Base-by-base conservation (phyloP, 805 yeast genomes). In the Starmerella tilneyi region DNA sequence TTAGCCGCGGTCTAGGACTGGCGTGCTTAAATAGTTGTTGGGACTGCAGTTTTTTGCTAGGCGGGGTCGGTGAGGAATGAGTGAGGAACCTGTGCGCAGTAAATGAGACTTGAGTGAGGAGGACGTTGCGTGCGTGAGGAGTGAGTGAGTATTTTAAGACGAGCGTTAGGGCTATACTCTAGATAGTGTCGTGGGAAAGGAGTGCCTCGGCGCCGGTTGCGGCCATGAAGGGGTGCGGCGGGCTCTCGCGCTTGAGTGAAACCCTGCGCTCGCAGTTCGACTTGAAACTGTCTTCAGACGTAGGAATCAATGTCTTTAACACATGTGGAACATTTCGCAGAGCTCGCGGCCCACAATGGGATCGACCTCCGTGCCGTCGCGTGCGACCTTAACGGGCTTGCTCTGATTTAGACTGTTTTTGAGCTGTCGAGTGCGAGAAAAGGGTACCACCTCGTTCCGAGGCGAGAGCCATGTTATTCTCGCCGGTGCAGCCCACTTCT, bases 321-420 rank as follows among this genome's bases (percentile, higher is more conserved):
- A n/a, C n/a, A n/a, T n/a, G n/a, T 43, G 19, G 33, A 66, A 66
- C 51, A 66, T 49, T 3, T 47, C 47, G 31, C 59, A 43, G 31
- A 66, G 53, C 37, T 50, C 44, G 9, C 48, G 38, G 7, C 68
- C 71, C 5, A 63, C 59, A 1, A 32, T 38, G 2, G 68, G 65
- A 41, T 64, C 68, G 26, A 66, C 55, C 49, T 68, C 70, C 1
- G 71, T 67, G 5, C 71, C 71, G 37, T 66, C 71, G 22, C 70
- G 57, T 2, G 71, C 71, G 17, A 67, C 59, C 45, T 66, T 66
- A 35, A 67, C 62, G n/a, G 65, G 67, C 42, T 63, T 59, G 51
- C 64, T 59, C 27, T 56, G 55, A 47, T 67, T 67, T 46, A 60
- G 55, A 2, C 65, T 54, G 51, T 67, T 66, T 17, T 57, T 58